Evolutionary conservation across 768 basidiomycete species (phyloP).

Genomic region (Macrolepiota dolichaula): DNA sequence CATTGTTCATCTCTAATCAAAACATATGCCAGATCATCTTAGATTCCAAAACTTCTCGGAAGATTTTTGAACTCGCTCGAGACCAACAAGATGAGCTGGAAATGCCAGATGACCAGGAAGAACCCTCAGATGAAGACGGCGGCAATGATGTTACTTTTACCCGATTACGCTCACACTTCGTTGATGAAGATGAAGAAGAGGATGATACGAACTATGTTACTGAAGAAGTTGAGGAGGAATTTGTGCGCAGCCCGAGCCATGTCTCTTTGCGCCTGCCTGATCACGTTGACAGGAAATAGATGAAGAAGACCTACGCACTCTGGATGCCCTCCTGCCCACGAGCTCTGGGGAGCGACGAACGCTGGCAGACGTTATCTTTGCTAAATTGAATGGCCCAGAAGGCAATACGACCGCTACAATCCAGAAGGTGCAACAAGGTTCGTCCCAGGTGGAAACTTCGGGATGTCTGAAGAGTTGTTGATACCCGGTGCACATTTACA

Average conservation of each 20-base stretch:
- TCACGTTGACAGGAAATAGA: slow-evolving; percentile 71
- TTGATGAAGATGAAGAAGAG: slow-evolving; percentile 57
- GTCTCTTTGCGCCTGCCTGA: neutral
- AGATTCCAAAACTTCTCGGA: slow-evolving; percentile 78
- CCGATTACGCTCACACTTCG: slow-evolving; percentile 27
- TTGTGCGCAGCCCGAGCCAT: slow-evolving; percentile 38
- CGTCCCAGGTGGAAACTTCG: neutral
- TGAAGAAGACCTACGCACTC: slow-evolving; percentile 78
- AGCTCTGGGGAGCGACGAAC: slow-evolving; percentile 78
- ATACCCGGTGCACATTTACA: slow-evolving; percentile 17
- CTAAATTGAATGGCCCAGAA: slow-evolving; percentile 77
- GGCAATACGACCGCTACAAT: slow-evolving; percentile 50
- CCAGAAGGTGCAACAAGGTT: slow-evolving; percentile 61
- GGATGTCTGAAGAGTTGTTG: neutral
- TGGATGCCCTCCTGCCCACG: slow-evolving; percentile 77
- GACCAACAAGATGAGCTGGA: slow-evolving; percentile 91
- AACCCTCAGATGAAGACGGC: slow-evolving; percentile 37
- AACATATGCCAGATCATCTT: slow-evolving; percentile 51
- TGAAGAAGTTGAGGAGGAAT: slow-evolving; percentile 58
- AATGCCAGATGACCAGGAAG: slow-evolving; percentile 49
- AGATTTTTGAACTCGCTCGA: slow-evolving; percentile 88
- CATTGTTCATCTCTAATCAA: slow-evolving; percentile 9
- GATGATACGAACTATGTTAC: slow-evolving; percentile 46
- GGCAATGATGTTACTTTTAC: slow-evolving; percentile 30
- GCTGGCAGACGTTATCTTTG: slow-evolving; percentile 94